Base-by-base conservation (phyloP, 441 rosid genomes). In the Bruguiera hainesii region DNA sequence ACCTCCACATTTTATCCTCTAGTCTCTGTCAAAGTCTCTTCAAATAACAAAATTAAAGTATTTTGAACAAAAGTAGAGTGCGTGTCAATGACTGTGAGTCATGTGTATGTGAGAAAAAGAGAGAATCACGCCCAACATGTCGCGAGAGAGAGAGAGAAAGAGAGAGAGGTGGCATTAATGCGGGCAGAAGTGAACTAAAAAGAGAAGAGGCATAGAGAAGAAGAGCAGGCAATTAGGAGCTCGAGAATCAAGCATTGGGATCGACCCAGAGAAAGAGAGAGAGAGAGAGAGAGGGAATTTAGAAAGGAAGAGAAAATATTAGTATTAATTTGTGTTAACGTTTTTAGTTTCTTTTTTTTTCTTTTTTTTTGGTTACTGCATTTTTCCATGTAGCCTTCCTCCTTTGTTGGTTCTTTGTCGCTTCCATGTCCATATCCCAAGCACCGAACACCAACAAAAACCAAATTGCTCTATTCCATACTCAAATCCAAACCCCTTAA, bases 371-470 rank as follows among this genome's bases (percentile, higher is more conserved):
- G 7, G 5, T 5, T 0, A 33, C 7, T 33, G 37, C 31, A 48
- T 56, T 21, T 61, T 23, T 39, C 19, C 33, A 18, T 21, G 10
- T 3, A 51, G 23, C 56, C 65, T 60, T 69, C 75, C 82, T 75
- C 49, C 67, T 76, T 71, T 68, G 63, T 78, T 69, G 81, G 61
- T 74, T 28, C 53, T 62, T 66, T 79, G 85, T 79, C 87, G 70
- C 78, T 80, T 73, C 33, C 74, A 25, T 68, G 71, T 64, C 75
- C 74, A 70, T 71, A 37, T 10, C 13, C 4, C 11, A 37, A 37
- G 46, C 46, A 11, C 15, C 3, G 15, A 37, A 37, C 15, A 10
- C 46, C 15, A 10, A 37, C 46, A 11, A 37, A 9, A 37, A 2
- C 15, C 46, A 37, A 9, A 2, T 37, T 37, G 16, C 46, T 10